phyloP scores from a whole-genome alignment of 306 rosid genomes.

The Cucurbita pepo region DNA sequence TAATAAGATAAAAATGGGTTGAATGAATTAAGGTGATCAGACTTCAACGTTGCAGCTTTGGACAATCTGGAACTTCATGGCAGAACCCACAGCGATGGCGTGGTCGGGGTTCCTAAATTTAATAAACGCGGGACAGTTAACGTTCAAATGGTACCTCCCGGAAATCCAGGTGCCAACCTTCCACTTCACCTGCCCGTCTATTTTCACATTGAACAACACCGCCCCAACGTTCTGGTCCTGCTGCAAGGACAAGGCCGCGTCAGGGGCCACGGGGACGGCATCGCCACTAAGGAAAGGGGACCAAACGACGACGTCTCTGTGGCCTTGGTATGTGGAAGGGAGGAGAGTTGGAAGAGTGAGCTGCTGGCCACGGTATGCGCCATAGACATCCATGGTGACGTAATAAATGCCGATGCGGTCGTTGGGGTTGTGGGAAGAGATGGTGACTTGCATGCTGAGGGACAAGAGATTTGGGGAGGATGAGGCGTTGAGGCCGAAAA shows the following conservation, averaged over 20 bases:
- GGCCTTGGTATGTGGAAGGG: slow-evolving; percentile 52
- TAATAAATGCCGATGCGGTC: slow-evolving; percentile 44
- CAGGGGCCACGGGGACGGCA: slow-evolving; percentile 42
- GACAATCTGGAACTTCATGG: slow-evolving; percentile 35
- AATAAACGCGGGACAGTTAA: slow-evolving; percentile 61
- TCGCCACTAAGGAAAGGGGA: slow-evolving; percentile 44
- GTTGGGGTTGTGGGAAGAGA: slow-evolving; percentile 47
- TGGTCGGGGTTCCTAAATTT: slow-evolving; percentile 12
- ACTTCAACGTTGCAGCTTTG: slow-evolving; percentile 57
- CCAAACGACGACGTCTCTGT: slow-evolving; percentile 46
- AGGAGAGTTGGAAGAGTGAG: slow-evolving; percentile 28
- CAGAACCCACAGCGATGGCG: slow-evolving; percentile 13
- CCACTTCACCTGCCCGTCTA: slow-evolving; percentile 57
- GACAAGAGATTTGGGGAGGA: slow-evolving; percentile 20
- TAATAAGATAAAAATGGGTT: too few relatives aligned
- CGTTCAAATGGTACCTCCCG: slow-evolving; percentile 35
- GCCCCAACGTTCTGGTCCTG: slow-evolving; percentile 35
- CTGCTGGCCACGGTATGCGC: slow-evolving; percentile 49
- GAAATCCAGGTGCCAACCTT: slow-evolving; percentile 67
- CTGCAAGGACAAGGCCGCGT: slow-evolving; percentile 8
- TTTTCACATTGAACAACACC: slow-evolving; percentile 28
- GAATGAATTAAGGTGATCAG: background rate
- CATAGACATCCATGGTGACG: slow-evolving; percentile 20
- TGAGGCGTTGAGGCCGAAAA: slow-evolving; percentile 40
- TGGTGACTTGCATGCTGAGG: slow-evolving; percentile 34